Evolutionary conservation across 2,329 filamentous ascomycete species (phyloP).

Genomic region (Nigrospora oryzae): DNA sequence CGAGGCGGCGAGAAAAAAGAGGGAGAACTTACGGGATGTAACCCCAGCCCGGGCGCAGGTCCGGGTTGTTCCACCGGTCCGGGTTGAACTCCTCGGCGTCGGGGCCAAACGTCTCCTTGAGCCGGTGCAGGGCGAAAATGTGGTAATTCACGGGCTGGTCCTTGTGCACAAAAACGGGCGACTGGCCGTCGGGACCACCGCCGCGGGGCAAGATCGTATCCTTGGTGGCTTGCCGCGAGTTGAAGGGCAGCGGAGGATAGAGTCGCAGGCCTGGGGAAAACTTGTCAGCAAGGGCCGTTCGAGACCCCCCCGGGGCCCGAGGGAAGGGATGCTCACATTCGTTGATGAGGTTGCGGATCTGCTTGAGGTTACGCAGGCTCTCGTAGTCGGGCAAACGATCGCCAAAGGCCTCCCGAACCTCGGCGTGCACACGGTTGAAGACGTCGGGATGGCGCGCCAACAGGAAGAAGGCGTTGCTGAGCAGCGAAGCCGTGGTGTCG

Average conservation of each 20-base stretch:
- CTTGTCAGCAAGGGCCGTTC: background rate
- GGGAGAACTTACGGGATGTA: slow-evolving; percentile 11
- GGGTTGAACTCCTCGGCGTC: slow-evolving; percentile 8
- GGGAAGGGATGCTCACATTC: slow-evolving; percentile 2
- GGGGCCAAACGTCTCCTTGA: slow-evolving; percentile 17
- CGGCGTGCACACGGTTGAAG: slow-evolving; percentile 46
- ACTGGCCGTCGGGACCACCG: slow-evolving; percentile 31
- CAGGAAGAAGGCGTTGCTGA: slow-evolving; percentile 59
- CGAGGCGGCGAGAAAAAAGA: background rate
- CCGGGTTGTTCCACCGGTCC: slow-evolving; percentile 7
- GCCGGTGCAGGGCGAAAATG: slow-evolving; percentile 24
- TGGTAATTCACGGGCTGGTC: slow-evolving; percentile 28
- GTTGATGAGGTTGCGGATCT: slow-evolving; percentile 48
- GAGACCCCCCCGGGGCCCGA: background rate
- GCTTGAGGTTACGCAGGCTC: slow-evolving; percentile 63
- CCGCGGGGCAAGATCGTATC: slow-evolving; percentile 35
- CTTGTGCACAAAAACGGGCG: slow-evolving; percentile 34
- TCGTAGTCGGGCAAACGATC: slow-evolving; percentile 44
- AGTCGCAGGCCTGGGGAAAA: background rate
- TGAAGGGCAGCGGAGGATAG: background rate
- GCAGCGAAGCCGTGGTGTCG: slow-evolving; percentile 61
- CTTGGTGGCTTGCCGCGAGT: background rate
- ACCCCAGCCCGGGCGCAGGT: slow-evolving; percentile 17
- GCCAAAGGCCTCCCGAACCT: slow-evolving; percentile 48
- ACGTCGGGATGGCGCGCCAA: slow-evolving; percentile 50